A percentile compares a stretch with the other conserved stretches of the same genome.
Conservation (phyloP, 176 grass and related monocot species). For the Oropetium thomaeum region DNA sequence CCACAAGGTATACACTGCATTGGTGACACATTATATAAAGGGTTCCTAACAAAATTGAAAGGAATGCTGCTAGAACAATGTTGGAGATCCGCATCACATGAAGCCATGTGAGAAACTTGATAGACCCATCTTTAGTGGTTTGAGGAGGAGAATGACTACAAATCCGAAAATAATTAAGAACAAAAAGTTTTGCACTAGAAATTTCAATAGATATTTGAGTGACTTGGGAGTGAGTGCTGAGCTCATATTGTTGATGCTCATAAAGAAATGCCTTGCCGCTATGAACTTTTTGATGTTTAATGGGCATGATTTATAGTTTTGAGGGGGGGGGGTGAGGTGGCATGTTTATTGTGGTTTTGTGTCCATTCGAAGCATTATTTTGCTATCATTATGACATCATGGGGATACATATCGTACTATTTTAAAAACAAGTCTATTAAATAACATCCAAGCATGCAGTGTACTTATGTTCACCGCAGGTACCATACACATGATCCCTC, state of each 20-base stretch:
- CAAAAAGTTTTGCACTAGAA: slow-evolving; percentile 14
- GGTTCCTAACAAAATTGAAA: neutral
- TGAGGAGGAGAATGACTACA: neutral
- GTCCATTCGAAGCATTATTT: neutral
- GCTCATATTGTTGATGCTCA: neutral
- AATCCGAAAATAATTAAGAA: neutral
- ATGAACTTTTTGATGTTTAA: neutral
- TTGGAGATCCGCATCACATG: neutral
- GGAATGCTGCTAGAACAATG: neutral
- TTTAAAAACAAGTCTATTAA: too few species aligned
- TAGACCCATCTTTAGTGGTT: too few species aligned
- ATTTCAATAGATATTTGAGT: neutral
- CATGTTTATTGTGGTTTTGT: neutral
- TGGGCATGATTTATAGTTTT: too few species aligned
- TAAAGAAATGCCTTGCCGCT: neutral
- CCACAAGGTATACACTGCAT: slow-evolving; percentile 35
- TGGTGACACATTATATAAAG: neutral
- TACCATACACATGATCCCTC: too few species aligned
- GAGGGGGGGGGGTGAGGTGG: too few species aligned
- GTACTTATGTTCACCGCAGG: too few species aligned
- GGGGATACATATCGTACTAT: neutral
- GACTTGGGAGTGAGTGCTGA: neutral
- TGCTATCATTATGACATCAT: neutral
- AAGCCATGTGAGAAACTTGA: too few species aligned
- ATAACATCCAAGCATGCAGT: too few species aligned